phyloP scores from a whole-genome alignment of 2,329 filamentous ascomycete species.

The Knoxdaviesia capensis region DNA sequence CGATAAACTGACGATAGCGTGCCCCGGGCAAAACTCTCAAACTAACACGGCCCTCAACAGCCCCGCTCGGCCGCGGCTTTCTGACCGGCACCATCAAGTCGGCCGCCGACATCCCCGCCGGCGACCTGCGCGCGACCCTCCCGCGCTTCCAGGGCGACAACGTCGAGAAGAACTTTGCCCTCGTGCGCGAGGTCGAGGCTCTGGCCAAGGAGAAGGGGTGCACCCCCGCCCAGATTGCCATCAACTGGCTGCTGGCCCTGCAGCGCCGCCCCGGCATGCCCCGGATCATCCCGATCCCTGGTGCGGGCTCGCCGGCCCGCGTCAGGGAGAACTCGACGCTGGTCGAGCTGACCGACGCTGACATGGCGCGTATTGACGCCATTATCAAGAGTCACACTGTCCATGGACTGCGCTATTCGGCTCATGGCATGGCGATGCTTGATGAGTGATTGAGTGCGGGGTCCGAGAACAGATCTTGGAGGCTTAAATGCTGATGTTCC shows the following conservation, averaged over 20 bases:
- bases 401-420: too few relatives aligned
- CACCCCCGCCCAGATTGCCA: constrained; percentile 34
- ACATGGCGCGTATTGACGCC: constrained; percentile 27
- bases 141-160: constrained; percentile 10
- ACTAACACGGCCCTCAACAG: too few relatives aligned
- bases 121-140: constrained; percentile 7
- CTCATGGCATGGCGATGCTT: too few relatives aligned
- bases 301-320: constrained; percentile 33
- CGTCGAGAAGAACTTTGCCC: constrained; percentile 26
- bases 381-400: constrained; percentile 13
- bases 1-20: too few relatives aligned
- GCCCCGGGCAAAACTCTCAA: too few relatives aligned
- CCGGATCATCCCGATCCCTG: constrained; percentile 44
- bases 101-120: constrained; percentile 19
- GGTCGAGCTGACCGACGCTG: constrained; percentile 26
- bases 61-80: constrained; percentile 37
- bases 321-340: constrained; percentile 38
- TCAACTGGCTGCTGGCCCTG: constrained; percentile 41
- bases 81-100: constrained; percentile 28
- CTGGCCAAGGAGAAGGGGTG: constrained; percentile 31
- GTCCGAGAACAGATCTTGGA: too few relatives aligned
- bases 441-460: too few relatives aligned
- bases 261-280: constrained; percentile 31
- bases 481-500: too few relatives aligned
- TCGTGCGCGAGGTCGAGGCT: constrained; percentile 26